Evolutionary conservation across 257 asterid genomes (phyloP), one percentile per base, ranked within the genome.

Genomic region (Petrea volubilis): DNA sequence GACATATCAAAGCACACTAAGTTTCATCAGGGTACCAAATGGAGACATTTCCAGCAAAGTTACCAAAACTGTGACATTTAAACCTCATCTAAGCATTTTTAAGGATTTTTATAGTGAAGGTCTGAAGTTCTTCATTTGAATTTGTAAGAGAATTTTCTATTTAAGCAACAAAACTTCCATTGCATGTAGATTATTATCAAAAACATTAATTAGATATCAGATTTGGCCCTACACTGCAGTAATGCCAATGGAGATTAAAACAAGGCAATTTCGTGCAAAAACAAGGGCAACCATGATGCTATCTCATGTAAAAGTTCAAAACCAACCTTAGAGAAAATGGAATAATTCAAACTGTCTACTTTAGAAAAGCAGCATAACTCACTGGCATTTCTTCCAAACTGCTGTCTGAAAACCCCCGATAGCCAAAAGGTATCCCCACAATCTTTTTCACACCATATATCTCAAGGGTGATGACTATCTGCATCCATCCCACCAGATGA

Each of bases 391-490:
- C 98, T 52, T 82, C 71, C 75, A 87, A 85, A 51, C 64, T 87
- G 56, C 57, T 58, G 68, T 92, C 96, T 21, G 90, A 76, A 83
- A 92, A 92, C 23, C 98, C 98, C 64, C 97, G 99, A 80, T 94
- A 94, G 34, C 99, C 99, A 75, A 82, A 94, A 25, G 97, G 97
- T 75, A 94, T 91, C 72, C 97, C 97, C 15, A 82, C 86, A 17
- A 91, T 87, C 87, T 85, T 79, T 70, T 85, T 89, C 79, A 88
- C 96, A 21, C 97, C 97, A 80, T 94, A 91, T 65, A 89, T 88
- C 84, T 89, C 96, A 69, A 91, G 97, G 55, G 97, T 87, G 78
- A 91, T 85, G 64, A 89, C 97, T 47, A 94, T 85, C 96, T 94
- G 90, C 81, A 74, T 33, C 49, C 64, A 83, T 67, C 60, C 63